Base-by-base conservation (phyloP, 75 land plant species). In the Pseudotsuga menziesii region DNA sequence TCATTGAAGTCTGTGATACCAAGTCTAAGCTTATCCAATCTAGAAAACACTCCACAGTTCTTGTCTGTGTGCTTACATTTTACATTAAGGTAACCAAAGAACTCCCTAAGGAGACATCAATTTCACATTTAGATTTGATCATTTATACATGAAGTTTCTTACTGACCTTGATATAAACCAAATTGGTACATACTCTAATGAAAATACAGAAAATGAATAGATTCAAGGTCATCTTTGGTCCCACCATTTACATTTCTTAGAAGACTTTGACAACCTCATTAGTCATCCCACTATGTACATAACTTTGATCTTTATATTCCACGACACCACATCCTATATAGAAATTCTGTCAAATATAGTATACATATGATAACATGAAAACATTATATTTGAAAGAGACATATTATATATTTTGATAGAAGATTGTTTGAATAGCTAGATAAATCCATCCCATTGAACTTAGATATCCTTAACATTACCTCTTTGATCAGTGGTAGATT, bases 281-380 rank as follows among this genome's bases (percentile, higher is more conserved):
- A 52, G 84, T 86, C 52, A 80, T 75, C 6, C 93, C 95, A 74
- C 89, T 82, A 75, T 89, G 76, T 23, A 89, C 93, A 85, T 87
- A 87, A 12, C 88, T 89, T 81, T 82, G 66, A 93, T 85, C 81
- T 89, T 89, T 77, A 93, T 91, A 13, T 87, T 91, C 88, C 88
- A 90, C 23, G 90, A 75, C 7, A 92, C 88, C 80, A 82, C 73
- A 73, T 93, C 90, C n/a, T 69, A n/a, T n/a, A n/a, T n/a, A n/a
- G n/a, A n/a, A n/a, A n/a, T 35, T 35, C 3, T 35, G 36, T 35
- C 36, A 35, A 35, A 35, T 35, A 35, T 35, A 35, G 2, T 35
- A 2, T 35, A 4, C 0, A 0, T 2, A 35, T 35, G 36, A 35
- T 35, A 4, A 35, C 3, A 35, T 35, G 61, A 60, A 60, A 4